These are phyloP conservation scores for Pouteria glomerata DNA, from an alignment of 148 eudicot species.

Conservation along the genomic window DNA sequence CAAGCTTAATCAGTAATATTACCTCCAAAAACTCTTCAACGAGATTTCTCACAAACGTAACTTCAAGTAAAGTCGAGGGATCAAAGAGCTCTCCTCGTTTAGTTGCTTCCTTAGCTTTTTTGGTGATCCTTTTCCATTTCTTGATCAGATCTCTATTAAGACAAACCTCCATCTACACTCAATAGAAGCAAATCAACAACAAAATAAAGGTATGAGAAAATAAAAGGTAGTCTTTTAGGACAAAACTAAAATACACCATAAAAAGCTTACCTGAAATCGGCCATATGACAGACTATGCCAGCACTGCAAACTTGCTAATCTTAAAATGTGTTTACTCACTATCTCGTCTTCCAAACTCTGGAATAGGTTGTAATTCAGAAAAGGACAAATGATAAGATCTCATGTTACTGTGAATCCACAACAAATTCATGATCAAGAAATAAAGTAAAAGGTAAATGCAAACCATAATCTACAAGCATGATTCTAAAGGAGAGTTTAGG, in stretches of 20 bases:
- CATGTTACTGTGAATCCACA: not conserved
- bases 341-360: conserved; percentile 98
- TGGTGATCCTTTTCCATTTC: conserved; percentile 83
- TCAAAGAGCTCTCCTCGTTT: conserved; percentile 60
- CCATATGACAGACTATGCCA: conserved; percentile 97
- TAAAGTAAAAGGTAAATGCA: not conserved
- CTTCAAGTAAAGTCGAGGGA: conserved; percentile 59
- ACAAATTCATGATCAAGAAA: not conserved
- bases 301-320: conserved; percentile 74
- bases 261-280: conserved; percentile 70
- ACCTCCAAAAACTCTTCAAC: conserved; percentile 87
- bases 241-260: conserved; percentile 1
- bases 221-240: not conserved
- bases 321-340: conserved; percentile 67
- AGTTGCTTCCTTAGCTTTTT: conserved; percentile 63
- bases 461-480: not conserved
- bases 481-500: not conserved
- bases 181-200: not conserved
- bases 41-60: conserved; percentile 71
- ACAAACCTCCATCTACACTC: conserved; percentile 74
- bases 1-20: not conserved
- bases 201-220: conserved; percentile 7
- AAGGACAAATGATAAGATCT: not conserved
- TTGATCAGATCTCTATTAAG: conserved; percentile 64
- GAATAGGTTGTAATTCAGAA: conserved; percentile 6